These are phyloP conservation scores for Aspergillus panamensis DNA, from an alignment of 495 filamentous ascomycete genomes.

Conservation along the genomic window DNA sequence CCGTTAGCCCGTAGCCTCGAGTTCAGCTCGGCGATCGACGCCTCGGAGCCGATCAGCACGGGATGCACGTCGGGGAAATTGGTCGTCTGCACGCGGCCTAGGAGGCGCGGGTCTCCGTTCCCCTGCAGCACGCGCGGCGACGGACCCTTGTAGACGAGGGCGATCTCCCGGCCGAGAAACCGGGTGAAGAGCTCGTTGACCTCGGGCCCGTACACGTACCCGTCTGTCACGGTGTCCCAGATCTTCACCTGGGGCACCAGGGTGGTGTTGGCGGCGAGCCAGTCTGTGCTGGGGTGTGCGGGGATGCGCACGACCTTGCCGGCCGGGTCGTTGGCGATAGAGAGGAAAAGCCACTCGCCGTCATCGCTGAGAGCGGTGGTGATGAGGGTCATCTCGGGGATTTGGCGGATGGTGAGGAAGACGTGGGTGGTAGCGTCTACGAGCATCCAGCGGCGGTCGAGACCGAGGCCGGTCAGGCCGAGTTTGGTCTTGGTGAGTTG, in stretches of 20 bases:
- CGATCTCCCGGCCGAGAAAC: constrained; percentile 34
- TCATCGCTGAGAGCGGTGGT: constrained; percentile 31
- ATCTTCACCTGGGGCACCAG: constrained; percentile 31
- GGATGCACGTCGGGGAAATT: constrained; percentile 46
- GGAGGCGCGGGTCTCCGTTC: constrained; percentile 34
- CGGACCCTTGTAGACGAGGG: constrained; percentile 43
- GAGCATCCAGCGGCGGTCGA: constrained; percentile 64
- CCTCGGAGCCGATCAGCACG: constrained; percentile 50
- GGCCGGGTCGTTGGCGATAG: constrained; percentile 21
- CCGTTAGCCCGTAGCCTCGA: constrained; percentile 21
- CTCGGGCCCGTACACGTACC: constrained; percentile 32
- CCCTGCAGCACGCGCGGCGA: constrained; percentile 39
- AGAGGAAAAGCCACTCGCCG: constrained; percentile 24
- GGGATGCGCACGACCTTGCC: constrained; percentile 30
- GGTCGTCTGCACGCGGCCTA: constrained; percentile 38
- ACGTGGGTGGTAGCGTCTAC: constrained; percentile 35
- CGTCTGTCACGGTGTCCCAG: constrained; percentile 43
- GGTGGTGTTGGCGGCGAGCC: constrained; percentile 34
- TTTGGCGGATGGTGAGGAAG: constrained; percentile 46
- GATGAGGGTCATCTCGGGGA: constrained; percentile 43
- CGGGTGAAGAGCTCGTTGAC: constrained; percentile 35
- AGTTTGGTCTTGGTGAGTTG: constrained; percentile 63
- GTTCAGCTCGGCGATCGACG: constrained; percentile 44
- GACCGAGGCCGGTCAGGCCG: constrained; percentile 67
- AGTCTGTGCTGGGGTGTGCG: constrained; percentile 28